Conservation (phyloP, 345 rosid genomes). For the Barbarea vulgaris region DNA sequence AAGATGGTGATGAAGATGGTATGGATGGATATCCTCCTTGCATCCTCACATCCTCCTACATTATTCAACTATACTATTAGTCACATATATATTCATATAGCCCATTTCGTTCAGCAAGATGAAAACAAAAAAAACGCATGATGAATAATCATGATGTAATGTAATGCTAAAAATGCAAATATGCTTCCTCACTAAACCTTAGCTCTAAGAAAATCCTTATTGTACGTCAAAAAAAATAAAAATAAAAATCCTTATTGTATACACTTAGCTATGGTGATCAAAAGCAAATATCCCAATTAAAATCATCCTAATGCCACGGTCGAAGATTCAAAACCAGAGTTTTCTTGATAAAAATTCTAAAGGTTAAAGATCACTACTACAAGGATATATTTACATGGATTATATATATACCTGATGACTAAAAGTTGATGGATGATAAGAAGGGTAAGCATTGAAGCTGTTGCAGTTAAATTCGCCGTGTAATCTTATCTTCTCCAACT, state of each 20-base stretch:
- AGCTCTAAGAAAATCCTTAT: not conserved
- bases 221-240: too few species aligned
- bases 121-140: conserved; percentile 10
- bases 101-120: not conserved
- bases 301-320: not conserved
- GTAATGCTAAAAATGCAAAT: not conserved
- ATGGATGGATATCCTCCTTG: conserved; percentile 62
- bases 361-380: not conserved
- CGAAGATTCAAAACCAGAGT: not conserved
- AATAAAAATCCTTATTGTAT: conserved; percentile 1
- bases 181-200: conserved; percentile 1
- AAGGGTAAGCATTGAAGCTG: conserved; percentile 44
- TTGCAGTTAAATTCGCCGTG: conserved; percentile 54
- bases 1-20: conserved; percentile 63
- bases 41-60: conserved; percentile 77
- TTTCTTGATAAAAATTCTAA: not conserved
- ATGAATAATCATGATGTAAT: not conserved
- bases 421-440: conserved; percentile 54
- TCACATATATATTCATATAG: not conserved
- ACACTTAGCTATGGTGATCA: not conserved
- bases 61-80: not conserved
- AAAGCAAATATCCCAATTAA: not conserved
- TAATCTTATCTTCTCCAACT: conserved; percentile 86
- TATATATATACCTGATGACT: conserved; percentile 58
- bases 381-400: conserved; percentile 15